Evolutionary conservation across 75 land plant genomes (phyloP).

Genomic region (Picea sitchensis): DNA sequence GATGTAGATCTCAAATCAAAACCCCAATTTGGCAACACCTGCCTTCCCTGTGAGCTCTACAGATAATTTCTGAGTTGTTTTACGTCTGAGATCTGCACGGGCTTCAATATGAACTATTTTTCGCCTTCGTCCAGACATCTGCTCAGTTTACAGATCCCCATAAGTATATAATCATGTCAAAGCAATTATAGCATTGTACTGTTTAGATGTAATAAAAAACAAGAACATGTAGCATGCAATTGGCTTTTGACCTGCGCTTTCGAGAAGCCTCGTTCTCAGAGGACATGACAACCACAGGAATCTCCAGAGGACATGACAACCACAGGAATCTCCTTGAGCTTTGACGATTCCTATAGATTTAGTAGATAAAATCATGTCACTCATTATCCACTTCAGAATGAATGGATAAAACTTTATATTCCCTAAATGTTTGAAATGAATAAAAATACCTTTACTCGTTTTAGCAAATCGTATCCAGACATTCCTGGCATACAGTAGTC

Average conservation of each 20-base stretch:
- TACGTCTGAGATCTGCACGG: constrained; percentile 27
- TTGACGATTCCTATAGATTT: constrained; percentile 7
- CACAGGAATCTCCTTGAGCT: constrained; percentile 72
- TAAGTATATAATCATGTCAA: neutral
- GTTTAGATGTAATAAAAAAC: neutral
- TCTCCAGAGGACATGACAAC: constrained; percentile 84
- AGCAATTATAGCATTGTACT: neutral
- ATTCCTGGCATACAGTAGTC: constrained; percentile 58
- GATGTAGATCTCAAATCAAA: no score
- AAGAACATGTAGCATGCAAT: neutral
- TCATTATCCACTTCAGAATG: neutral
- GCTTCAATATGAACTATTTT: constrained; percentile 31
- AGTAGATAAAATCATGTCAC: no score
- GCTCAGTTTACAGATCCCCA: neutral
- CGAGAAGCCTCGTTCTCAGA: constrained; percentile 74
- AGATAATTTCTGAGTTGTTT: constrained; percentile 11
- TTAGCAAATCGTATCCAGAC: constrained; percentile 56
- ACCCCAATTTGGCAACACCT: no score
- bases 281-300: constrained; percentile 87
- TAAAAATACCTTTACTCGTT: constrained; percentile 37
- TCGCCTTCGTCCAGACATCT: constrained; percentile 37
- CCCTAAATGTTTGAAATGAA: neutral
- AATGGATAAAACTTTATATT: no score
- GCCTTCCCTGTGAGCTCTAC: no score
- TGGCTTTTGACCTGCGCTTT: constrained; percentile 49